Conservation (phyloP, 371 early-diverging fungal genomes). For the Mucor mucedo region DNA sequence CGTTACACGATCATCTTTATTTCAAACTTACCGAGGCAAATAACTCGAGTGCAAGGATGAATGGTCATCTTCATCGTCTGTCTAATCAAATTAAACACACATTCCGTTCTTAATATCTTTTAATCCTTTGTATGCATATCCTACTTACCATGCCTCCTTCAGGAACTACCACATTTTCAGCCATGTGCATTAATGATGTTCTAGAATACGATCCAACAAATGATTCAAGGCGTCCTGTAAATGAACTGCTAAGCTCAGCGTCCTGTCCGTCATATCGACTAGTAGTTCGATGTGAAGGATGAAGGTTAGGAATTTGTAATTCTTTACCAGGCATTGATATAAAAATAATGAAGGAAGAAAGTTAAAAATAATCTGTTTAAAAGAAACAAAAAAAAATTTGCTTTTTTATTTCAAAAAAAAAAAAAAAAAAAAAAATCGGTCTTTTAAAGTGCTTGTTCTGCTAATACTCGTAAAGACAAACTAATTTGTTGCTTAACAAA, state of each 20-base stretch:
- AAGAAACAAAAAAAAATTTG: neutral
- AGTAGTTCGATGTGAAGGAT: conserved; percentile 41
- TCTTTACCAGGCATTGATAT: conserved; percentile 7
- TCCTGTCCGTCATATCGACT: conserved; percentile 3
- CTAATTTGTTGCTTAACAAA: conserved; percentile 39
- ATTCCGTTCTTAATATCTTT: neutral
- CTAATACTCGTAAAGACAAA: conserved; percentile 40
- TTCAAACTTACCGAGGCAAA: conserved; percentile 7
- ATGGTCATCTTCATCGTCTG: conserved; percentile 41
- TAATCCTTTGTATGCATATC: too few species aligned
- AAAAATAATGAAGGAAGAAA: neutral
- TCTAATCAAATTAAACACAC: neutral
- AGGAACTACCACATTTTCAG: conserved; percentile 52
- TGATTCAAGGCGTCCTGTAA: conserved; percentile 13
- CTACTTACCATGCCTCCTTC: conserved; percentile 19
- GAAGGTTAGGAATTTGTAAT: conserved; percentile 43
- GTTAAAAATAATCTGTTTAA: too few species aligned
- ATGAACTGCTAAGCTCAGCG: conserved; percentile 22
- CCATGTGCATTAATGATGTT: conserved; percentile 56
- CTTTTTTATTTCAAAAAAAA: neutral
- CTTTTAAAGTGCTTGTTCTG: conserved; percentile 3
- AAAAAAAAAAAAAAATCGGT: too few species aligned
- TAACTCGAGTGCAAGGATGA: conserved; percentile 18
- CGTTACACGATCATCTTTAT: neutral
- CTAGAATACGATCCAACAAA: conserved; percentile 58